These are phyloP conservation scores for Chytriomyces sp. DNA, from an alignment of 192 early-diverging fungal genomes.

Conservation along the genomic window DNA sequence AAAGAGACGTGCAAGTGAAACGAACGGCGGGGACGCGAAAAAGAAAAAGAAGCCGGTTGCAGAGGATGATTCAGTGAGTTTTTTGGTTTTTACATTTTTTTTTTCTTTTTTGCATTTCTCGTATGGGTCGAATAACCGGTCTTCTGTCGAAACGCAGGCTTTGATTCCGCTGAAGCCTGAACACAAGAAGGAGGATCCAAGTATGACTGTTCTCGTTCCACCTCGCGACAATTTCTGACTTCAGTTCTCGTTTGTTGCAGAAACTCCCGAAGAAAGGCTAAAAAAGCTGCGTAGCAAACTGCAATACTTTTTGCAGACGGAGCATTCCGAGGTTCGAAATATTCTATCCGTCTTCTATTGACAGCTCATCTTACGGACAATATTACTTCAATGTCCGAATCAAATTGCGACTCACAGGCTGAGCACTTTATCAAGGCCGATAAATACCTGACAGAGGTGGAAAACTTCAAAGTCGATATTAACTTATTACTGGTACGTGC, in stretches of 20 bases:
- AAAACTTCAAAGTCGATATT: slow-evolving; percentile 24
- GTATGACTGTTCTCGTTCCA: background rate
- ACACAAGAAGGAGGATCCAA: background rate
- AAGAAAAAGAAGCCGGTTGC: slow-evolving; percentile 5
- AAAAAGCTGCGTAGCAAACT: slow-evolving; percentile 32
- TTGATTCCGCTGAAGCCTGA: slow-evolving; percentile 3
- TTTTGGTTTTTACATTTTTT: background rate
- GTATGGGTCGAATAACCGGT: background rate
- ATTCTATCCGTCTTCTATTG: too few species aligned
- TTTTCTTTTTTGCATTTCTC: background rate
- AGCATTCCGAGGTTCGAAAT: slow-evolving; percentile 6
- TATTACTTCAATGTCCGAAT: background rate
- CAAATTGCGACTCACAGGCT: background rate
- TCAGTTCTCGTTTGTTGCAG: background rate
- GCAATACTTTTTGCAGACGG: slow-evolving; percentile 29
- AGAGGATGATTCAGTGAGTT: background rate
- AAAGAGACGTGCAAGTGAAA: background rate
- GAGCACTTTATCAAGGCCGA: slow-evolving; percentile 28
- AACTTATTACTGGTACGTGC: slow-evolving; percentile 23
- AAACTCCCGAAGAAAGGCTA: slow-evolving; percentile 31
- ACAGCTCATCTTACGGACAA: too few species aligned
- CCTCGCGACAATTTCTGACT: background rate
- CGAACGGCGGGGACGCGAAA: background rate
- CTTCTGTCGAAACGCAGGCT: background rate
- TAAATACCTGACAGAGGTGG: slow-evolving; percentile 32